Evolutionary conservation across 306 rosid species (phyloP).

Genomic region (Lathyrus oleraceus): DNA sequence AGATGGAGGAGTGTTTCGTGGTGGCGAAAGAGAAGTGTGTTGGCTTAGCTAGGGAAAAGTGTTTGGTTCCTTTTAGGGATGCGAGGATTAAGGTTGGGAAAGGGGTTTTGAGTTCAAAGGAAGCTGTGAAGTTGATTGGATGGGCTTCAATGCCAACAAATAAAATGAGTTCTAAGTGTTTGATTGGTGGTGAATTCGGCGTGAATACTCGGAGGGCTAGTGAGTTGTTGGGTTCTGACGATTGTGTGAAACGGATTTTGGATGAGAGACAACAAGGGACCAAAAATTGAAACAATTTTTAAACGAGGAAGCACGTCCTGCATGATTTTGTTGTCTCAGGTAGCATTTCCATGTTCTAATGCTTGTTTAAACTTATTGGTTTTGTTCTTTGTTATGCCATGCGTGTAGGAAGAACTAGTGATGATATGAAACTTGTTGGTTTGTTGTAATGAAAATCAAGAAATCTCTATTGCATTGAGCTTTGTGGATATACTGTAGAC

Average conservation of each 20-base stretch:
- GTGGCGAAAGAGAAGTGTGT: conserved; percentile 48
- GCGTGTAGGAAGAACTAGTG: neutral
- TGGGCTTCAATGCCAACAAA: conserved; percentile 43
- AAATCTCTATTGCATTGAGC: conserved; percentile 28
- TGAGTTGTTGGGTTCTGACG: conserved; percentile 45
- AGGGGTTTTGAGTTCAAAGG: conserved; percentile 41
- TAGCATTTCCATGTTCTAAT: conserved; percentile 18
- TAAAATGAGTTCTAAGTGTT: conserved; percentile 8
- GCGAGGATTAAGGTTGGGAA: conserved; percentile 54
- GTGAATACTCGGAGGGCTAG: conserved; percentile 52
- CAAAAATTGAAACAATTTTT: neutral
- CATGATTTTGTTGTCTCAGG: conserved; percentile 19
- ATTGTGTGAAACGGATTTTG: conserved; percentile 38
- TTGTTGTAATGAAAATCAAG: conserved; percentile 13
- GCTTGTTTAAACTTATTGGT: neutral
- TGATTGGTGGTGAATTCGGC: conserved; percentile 31
- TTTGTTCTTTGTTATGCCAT: neutral
- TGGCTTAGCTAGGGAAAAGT: conserved; percentile 62
- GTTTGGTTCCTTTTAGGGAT: conserved; percentile 60
- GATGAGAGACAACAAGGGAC: conserved; percentile 29
- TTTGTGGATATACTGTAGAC: neutral
- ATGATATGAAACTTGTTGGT: neutral
- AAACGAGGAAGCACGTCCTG: conserved; percentile 11
- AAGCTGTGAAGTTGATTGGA: conserved; percentile 44
- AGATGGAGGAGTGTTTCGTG: conserved; percentile 35